A percentile compares a stretch with the other conserved stretches of the same genome.
phyloP scores from a whole-genome alignment of 2,329 filamentous ascomycete genomes.

The Colletotrichum shisoi region DNA sequence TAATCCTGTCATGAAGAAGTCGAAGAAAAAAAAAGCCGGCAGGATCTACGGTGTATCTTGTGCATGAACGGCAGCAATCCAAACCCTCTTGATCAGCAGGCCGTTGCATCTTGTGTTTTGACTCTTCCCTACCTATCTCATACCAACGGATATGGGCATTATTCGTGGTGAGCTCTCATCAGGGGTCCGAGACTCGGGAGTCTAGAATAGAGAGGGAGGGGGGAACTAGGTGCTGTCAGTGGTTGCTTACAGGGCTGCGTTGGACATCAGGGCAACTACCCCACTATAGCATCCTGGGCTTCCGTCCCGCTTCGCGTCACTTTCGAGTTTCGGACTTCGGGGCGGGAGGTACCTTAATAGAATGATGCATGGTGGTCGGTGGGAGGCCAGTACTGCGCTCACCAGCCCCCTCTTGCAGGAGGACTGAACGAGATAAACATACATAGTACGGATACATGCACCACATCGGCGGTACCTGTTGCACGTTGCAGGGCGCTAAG shows the following conservation, averaged over 20 bases:
- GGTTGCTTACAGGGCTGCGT: constrained; percentile 2
- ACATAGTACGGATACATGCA: not conserved
- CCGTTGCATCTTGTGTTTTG: constrained; percentile 17
- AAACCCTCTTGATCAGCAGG: constrained; percentile 3
- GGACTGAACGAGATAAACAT: not conserved
- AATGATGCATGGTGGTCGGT: not conserved
- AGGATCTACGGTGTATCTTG: not conserved
- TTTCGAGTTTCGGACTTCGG: constrained; percentile 37
- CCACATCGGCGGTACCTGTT: not conserved
- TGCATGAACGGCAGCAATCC: constrained; percentile 5
- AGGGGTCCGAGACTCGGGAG: constrained; percentile 16
- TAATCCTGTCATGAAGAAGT: constrained; percentile 4
- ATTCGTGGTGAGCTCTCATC: not conserved
- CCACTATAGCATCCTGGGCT: constrained; percentile 34
- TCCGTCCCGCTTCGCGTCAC: constrained; percentile 38
- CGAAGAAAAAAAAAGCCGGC: not conserved
- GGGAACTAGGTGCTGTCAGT: constrained; percentile 25
- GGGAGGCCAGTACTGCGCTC: not conserved
- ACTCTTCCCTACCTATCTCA: not conserved
- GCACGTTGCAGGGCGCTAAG: constrained; percentile 13
- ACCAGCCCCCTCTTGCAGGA: not conserved
- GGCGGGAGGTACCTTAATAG: constrained; percentile 29
- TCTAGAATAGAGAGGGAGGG: not conserved
- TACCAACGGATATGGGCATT: not conserved
- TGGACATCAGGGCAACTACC: constrained; percentile 2